Base-by-base conservation (phyloP, 1,284 basidiomycete species). In the Mycosarcoma maydis region DNA sequence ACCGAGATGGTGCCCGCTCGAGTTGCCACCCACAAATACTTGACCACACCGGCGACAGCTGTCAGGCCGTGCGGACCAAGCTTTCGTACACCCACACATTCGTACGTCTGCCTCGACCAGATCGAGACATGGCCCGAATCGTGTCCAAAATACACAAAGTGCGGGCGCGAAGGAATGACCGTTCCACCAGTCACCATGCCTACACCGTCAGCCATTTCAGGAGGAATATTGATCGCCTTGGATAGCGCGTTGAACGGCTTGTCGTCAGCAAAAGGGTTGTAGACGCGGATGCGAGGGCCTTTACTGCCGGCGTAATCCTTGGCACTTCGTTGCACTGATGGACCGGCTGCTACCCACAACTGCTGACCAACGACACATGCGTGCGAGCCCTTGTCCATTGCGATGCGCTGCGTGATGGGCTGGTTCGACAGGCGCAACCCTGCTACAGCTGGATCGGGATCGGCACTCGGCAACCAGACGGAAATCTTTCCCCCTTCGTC, bases 101-200 rank as follows among this genome's bases (percentile, higher is more conserved):
- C 58, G 33, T 64, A 69, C 33, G 61, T 70, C 47, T 60, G 45
- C 0, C 61, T 39, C 13, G 64, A 68, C 78, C 78, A 80, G 26
- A 72, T 61, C 9, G 66, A 74, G 26, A 80, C 44, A 27, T 80
- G 90, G 0, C 95, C 96, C 38, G 91, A 92, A 81, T 98, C 94
- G 76, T 98, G 95, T 0, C 91, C 93, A n/a, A 98, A 85, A 75
- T 89, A 98, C 26, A 92, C 89, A 17, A 84, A 82, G 2, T 86
- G 85, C 0, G 89, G 88, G 10, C 87, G 84, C 0, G 89, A 86
- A 0, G 91, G 90, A 6, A 98, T 83, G 22, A 92, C 84, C 0
- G 93, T 88, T 0, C 90, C 92, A 24, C 89, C 88, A 0, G 90
- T 92, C 13, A 96, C 90, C 0, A 90, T 85, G 1, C 94, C 94